Conservation (phyloP, 129 eudicot species). For the Tagetes patula region DNA sequence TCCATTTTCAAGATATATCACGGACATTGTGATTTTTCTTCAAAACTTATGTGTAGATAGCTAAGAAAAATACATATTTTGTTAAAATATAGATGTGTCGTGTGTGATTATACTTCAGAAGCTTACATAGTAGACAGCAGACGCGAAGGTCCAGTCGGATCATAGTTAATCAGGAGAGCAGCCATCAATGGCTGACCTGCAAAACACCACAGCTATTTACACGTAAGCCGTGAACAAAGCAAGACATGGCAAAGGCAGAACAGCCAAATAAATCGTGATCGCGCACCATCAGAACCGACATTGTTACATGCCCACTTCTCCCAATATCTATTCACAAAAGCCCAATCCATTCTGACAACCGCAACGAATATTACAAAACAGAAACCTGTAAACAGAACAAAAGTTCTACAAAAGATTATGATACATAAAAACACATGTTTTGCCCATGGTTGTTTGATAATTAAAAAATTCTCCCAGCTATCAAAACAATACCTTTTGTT, state of each 20-base stretch:
- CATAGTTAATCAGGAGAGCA: constrained; percentile 80
- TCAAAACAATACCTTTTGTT: background rate
- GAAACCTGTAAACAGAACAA: constrained; percentile 25
- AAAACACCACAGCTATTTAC: constrained; percentile 15
- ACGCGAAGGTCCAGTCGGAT: constrained; percentile 94
- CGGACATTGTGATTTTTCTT: background rate
- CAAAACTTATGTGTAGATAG: background rate
- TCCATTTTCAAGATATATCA: background rate
- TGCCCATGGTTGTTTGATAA: background rate
- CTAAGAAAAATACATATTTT: background rate
- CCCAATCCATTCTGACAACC: constrained; percentile 68
- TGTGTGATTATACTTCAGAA: background rate
- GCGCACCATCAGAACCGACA: constrained; percentile 70
- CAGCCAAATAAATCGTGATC: background rate
- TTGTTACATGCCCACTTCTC: constrained; percentile 76
- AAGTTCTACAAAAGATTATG: background rate
- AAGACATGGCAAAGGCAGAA: background rate
- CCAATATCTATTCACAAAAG: constrained; percentile 61
- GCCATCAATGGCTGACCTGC: constrained; percentile 75
- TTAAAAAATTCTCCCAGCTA: background rate
- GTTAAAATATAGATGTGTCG: background rate
- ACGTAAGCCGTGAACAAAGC: background rate
- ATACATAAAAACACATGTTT: background rate
- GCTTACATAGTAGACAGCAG: constrained; percentile 83
- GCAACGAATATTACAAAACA: constrained; percentile 19